Base-by-base conservation (phyloP, 1,284 basidiomycete species). In the Farysia itapuensis region DNA sequence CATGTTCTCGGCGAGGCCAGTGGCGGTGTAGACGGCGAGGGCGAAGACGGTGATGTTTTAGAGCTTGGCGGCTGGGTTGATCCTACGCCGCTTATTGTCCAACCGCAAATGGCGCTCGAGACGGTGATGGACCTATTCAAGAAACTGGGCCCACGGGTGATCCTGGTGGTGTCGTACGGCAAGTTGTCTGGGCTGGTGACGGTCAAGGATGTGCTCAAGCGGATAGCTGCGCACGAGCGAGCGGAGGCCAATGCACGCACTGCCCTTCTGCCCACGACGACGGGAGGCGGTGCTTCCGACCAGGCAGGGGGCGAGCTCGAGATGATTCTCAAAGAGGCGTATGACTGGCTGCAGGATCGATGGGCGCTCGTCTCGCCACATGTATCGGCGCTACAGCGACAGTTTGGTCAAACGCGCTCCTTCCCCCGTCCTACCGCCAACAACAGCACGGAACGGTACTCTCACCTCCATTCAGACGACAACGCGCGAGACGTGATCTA, bases 21-120 rank as follows among this genome's bases (percentile, higher is more conserved):
- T 4, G 67, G 60, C 3, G 69, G 60, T 0, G 51, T 68, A 12
- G 54, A 69, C 23, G 61, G 58, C 8, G 64, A 64, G 39, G 56
- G 54, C 19, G 39, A 60, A 19, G 61, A 67, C 8, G 30, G 26
- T 13, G 70, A 72, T 28, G 23, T 46, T 4, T 49, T 71, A 19
- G 67, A 71, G 26, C 49, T 73, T 11, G 56, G 46, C 22, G 64
- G 59, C 1, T 75, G 72, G 70, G 64, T 75, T 29, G 73, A 75
- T 35, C 58, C 95, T 88, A 94, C 90, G 0, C 91, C 93, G 1
- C 82, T 98, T 51, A 90, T 87, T 0, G 93, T 96, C 2, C 88
- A 90, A n/a, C 88, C 91, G 1, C 88, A 88, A 63, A 84, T 96
- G 53, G 90, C 92, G 1, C 80, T 98, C 30, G 94, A 98, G 78